phyloP scores from a whole-genome alignment of 1,284 basidiomycete genomes.

The Fereydounia khargensis region DNA sequence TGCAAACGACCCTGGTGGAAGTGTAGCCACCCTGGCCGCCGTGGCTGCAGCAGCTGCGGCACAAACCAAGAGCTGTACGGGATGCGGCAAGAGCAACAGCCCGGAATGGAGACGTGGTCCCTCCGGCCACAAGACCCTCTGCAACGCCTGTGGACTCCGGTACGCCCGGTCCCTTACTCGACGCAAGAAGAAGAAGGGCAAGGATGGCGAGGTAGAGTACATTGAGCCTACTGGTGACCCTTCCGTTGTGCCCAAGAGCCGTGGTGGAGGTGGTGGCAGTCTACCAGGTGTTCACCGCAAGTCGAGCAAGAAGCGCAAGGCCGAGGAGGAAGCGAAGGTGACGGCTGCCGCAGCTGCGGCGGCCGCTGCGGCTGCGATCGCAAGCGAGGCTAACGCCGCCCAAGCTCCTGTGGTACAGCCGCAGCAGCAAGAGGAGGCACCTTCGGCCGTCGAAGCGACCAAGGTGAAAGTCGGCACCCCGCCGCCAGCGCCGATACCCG shows the following conservation, averaged over 20 bases:
- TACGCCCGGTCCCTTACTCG: slow-evolving; percentile 49
- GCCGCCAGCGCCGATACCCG: too few relatives aligned
- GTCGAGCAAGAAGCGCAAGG: slow-evolving; percentile 34
- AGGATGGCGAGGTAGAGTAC: slow-evolving; percentile 38
- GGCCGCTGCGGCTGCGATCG: neutral
- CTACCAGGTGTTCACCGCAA: slow-evolving; percentile 39
- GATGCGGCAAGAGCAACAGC: slow-evolving; percentile 64
- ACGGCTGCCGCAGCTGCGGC: slow-evolving; percentile 2
- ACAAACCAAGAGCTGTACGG: slow-evolving; percentile 47
- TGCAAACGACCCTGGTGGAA: slow-evolving; percentile 2
- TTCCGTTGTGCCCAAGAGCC: slow-evolving; percentile 37
- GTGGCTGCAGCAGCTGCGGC: slow-evolving; percentile 10
- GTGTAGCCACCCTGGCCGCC: slow-evolving; percentile 16
- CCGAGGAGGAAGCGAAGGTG: slow-evolving; percentile 15
- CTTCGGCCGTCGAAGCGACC: too few relatives aligned
- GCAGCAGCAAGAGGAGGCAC: too few relatives aligned
- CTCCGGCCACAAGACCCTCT: slow-evolving; percentile 52
- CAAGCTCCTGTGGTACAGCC: too few relatives aligned
- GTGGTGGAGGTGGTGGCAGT: slow-evolving; percentile 43
- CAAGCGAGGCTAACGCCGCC: neutral
- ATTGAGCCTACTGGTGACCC: slow-evolving; percentile 44
- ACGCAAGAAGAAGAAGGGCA: slow-evolving; percentile 42
- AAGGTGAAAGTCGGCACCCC: too few relatives aligned
- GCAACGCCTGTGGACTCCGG: slow-evolving; percentile 55
- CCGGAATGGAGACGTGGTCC: slow-evolving; percentile 84